phyloP scores from a whole-genome alignment of 2,329 filamentous ascomycete species.

The Cryphonectria nitschkei region DNA sequence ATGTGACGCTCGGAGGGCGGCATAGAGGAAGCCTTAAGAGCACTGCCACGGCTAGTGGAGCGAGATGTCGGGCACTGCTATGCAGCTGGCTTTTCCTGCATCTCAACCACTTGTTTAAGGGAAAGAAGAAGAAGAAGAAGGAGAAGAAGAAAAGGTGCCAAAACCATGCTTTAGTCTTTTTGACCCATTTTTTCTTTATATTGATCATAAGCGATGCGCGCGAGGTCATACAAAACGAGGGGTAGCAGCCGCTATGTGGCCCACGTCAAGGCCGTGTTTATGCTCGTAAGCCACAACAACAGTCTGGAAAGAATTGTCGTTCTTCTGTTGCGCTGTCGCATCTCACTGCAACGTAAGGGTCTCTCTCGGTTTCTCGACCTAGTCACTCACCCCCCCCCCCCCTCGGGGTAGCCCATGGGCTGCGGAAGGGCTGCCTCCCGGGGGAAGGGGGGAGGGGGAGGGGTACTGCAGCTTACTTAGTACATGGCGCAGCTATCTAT shows the following conservation, averaged over 20 bases:
- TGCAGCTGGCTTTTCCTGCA: background rate
- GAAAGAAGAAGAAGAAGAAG: background rate
- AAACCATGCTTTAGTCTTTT: background rate
- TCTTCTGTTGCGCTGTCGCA: background rate
- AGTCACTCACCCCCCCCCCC: too few species aligned
- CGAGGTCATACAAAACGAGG: too few species aligned
- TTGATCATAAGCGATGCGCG: too few species aligned
- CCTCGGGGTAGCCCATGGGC: too few species aligned
- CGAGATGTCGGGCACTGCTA: background rate
- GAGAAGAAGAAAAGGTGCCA: too few species aligned
- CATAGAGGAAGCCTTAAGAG: background rate
- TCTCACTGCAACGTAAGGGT: background rate
- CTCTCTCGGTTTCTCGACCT: background rate
- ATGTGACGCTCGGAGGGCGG: too few species aligned
- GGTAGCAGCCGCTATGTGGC: too few species aligned
- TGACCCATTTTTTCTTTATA: too few species aligned
- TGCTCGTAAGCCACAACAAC: background rate
- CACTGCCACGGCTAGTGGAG: background rate
- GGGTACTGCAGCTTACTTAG: background rate
- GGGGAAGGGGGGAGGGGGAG: too few species aligned
- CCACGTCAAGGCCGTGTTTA: too few species aligned
- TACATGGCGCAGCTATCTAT: background rate
- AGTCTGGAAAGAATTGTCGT: background rate
- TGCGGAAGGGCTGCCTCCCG: too few species aligned
- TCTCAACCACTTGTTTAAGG: background rate